A percentile compares a stretch with the other conserved stretches of the same genome.
phyloP scores from a whole-genome alignment of 2,329 filamentous ascomycete genomes.

The Byssothecium circinans region DNA sequence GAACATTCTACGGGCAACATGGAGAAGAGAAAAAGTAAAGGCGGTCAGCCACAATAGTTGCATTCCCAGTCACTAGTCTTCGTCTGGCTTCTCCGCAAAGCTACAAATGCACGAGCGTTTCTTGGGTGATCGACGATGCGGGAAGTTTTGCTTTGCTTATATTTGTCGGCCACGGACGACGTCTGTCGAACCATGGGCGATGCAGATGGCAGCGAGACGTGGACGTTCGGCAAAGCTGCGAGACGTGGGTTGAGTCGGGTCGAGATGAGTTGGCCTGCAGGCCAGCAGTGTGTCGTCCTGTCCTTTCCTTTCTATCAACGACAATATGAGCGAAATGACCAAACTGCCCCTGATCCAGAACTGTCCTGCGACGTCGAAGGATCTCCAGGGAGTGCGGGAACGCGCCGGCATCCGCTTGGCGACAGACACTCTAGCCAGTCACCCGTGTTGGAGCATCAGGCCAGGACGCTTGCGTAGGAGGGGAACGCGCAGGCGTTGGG shows the following conservation, averaged over 20 bases:
- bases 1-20: no score
- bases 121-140: background rate
- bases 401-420: constrained; percentile 10
- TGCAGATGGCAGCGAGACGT: background rate
- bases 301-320: no score
- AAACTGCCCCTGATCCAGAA: background rate
- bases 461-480: background rate
- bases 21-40: no score
- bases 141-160: background rate
- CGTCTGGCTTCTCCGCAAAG: no score
- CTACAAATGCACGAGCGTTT: background rate
- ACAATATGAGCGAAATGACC: no score
- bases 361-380: constrained; percentile 7
- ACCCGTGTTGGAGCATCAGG: background rate
- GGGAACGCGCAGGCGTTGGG: no score
- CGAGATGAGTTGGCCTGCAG: no score
- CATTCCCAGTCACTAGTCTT: no score
- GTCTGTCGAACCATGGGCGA: background rate
- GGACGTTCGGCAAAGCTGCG: no score
- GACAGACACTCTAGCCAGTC: background rate
- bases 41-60: no score
- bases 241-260: no score
- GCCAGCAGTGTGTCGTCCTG: no score
- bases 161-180: background rate
- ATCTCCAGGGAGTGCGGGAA: constrained; percentile 33